Conservation (phyloP, 192 early-diverging fungal species). For the Spizellomyces sp. region DNA sequence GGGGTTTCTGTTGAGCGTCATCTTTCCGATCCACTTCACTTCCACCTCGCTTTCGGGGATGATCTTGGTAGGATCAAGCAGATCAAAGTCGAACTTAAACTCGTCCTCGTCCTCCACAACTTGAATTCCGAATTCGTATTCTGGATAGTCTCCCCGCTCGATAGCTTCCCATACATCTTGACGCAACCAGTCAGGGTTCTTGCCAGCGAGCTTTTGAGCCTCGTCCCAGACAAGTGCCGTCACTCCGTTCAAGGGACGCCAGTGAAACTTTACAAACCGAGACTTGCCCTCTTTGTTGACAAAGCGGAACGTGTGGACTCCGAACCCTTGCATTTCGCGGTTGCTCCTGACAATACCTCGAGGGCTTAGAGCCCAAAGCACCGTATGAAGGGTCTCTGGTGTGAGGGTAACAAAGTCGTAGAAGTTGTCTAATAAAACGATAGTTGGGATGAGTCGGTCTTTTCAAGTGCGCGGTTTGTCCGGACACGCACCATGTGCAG, state of each 20-base stretch:
- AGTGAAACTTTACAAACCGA: conserved; percentile 85
- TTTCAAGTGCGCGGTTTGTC: too few species aligned
- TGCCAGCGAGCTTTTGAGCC: conserved; percentile 57
- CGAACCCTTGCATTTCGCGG: conserved; percentile 82
- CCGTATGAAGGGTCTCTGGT: conserved; percentile 77
- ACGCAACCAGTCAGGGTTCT: conserved; percentile 72
- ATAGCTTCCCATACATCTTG: conserved; percentile 77
- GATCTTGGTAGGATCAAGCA: conserved; percentile 83
- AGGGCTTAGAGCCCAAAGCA: conserved; percentile 75
- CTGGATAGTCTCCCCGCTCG: conserved; percentile 65
- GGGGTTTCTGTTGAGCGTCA: conserved; percentile 79
- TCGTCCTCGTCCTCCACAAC: conserved; percentile 73
- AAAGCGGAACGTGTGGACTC: conserved; percentile 73
- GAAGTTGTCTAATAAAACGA: conserved; percentile 41
- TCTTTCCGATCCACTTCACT: conserved; percentile 70
- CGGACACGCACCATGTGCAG: conserved; percentile 36
- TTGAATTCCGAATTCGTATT: conserved; percentile 73
- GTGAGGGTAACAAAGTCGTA: conserved; percentile 82
- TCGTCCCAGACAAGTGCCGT: conserved; percentile 69
- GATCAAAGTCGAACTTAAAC: conserved; percentile 71
- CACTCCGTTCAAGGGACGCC: conserved; percentile 77
- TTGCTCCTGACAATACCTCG: conserved; percentile 75
- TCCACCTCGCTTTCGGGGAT: conserved; percentile 78
- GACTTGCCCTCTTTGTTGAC: conserved; percentile 65
- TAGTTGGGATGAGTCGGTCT: too few species aligned